These are phyloP conservation scores for Lepidium aucheri DNA, from an alignment of 345 rosid genomes.

Conservation along the genomic window DNA sequence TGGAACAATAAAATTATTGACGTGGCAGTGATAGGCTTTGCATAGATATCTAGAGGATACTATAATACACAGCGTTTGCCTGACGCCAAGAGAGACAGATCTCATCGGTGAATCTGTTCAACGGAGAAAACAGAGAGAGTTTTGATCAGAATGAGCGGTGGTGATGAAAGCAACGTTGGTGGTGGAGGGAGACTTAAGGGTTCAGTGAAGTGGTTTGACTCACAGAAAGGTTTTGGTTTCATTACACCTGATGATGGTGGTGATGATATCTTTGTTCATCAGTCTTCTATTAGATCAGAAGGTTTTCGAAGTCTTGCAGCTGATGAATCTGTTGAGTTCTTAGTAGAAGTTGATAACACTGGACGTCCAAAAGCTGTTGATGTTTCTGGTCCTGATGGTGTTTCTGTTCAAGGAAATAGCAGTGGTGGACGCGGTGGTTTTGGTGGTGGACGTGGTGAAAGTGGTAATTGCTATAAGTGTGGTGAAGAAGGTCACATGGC, in stretches of 20 bases:
- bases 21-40: conserved; percentile 26
- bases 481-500: conserved; percentile 32
- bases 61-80: too few species aligned
- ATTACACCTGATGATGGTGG: conserved; percentile 82
- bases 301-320: conserved; percentile 65
- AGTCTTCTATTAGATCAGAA: conserved; percentile 67
- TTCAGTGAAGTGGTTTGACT: conserved; percentile 65
- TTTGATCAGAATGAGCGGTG: conserved; percentile 18
- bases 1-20: conserved; percentile 5
- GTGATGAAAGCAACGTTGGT: background rate
- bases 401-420: conserved; percentile 14
- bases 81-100: background rate
- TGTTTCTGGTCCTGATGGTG: conserved; percentile 56
- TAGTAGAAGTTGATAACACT: conserved; percentile 29
- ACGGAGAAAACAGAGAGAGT: background rate
- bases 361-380: conserved; percentile 74
- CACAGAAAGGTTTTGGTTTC: conserved; percentile 82
- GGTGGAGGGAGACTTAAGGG: conserved; percentile 34
- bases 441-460: conserved; percentile 41
- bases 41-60: too few species aligned
- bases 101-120: background rate
- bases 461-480: conserved; percentile 34
- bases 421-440: conserved; percentile 14
- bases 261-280: conserved; percentile 86
- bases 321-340: conserved; percentile 61